Evolutionary conservation across 1,284 basidiomycete genomes (phyloP).

Genomic region (Ustilago sp.): DNA sequence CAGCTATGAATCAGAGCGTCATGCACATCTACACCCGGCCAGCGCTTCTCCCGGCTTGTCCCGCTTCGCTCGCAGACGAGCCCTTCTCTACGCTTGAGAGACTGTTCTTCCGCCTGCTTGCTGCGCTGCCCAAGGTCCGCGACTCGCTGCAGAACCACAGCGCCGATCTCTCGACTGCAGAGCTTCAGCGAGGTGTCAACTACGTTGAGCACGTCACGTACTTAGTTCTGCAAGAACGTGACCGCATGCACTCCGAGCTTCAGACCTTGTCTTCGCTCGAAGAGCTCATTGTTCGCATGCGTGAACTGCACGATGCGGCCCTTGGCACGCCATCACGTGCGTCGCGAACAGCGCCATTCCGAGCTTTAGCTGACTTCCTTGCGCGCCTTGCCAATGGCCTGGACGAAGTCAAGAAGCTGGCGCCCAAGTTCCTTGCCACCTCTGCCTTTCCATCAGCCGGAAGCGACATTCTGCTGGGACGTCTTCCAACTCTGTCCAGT

Average conservation of each 20-base stretch:
- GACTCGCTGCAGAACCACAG: constrained; percentile 79
- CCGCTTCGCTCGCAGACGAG: constrained; percentile 63
- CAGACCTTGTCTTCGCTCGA: constrained; percentile 30
- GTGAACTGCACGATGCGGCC: constrained; percentile 14
- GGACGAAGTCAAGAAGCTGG: constrained; percentile 30
- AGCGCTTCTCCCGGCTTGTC: constrained; percentile 59
- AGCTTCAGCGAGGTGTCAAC: constrained; percentile 82
- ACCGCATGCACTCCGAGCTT: constrained; percentile 38
- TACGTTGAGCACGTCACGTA: constrained; percentile 79
- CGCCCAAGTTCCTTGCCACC: constrained; percentile 32
- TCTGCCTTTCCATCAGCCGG: constrained; percentile 28
- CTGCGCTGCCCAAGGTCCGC: constrained; percentile 79
- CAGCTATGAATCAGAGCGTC: constrained; percentile 77
- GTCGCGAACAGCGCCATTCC: constrained; percentile 18
- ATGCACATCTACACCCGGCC: constrained; percentile 76
- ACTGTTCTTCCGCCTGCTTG: constrained; percentile 81
- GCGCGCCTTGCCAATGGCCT: constrained; percentile 34
- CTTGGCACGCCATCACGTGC: constrained; percentile 17
- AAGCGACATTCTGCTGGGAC: constrained; percentile 13
- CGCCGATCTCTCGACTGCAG: constrained; percentile 83
- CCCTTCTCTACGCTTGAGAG: constrained; percentile 72
- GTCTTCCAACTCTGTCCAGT: constrained; percentile 13
- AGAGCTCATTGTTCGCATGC: constrained; percentile 16
- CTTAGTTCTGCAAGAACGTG: constrained; percentile 49
- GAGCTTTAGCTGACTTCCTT: constrained; percentile 30